Percentiles rank a stretch among this genome's conserved stretches.
Evolutionary conservation across 2,329 filamentous ascomycete genomes (phyloP).

Genomic region (Venturiaceae sp.): DNA sequence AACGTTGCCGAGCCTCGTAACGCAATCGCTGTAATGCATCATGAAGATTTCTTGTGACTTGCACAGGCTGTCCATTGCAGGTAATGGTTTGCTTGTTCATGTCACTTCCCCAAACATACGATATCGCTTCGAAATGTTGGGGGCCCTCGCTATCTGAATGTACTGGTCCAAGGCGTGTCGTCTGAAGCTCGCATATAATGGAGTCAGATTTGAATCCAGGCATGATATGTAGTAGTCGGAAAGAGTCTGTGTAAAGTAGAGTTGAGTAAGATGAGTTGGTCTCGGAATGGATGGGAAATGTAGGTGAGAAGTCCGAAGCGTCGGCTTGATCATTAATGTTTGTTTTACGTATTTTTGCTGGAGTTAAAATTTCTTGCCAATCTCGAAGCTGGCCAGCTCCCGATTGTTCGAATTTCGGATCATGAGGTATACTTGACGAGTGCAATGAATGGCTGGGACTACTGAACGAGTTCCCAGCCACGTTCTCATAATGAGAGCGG

Average conservation of each 20-base stretch:
- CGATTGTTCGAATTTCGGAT: no score
- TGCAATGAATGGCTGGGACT: no score
- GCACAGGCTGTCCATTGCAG: constrained; percentile 1
- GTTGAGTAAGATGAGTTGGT: background rate
- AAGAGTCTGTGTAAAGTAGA: background rate
- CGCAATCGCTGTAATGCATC: constrained; percentile 6
- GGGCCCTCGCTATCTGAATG: no score
- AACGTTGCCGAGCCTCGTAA: background rate
- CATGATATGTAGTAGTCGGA: background rate
- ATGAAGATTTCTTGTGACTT: background rate
- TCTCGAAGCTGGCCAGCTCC: no score
- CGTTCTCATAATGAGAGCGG: no score
- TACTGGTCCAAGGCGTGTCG: background rate
- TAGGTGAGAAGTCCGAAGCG: no score
- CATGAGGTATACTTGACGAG: no score
- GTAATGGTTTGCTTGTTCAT: background rate
- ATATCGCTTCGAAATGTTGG: constrained; percentile 9
- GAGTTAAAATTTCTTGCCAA: no score
- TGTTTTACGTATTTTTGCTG: no score
- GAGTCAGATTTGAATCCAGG: background rate
- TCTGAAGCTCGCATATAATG: background rate
- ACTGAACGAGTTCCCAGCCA: no score
- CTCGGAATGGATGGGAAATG: no score
- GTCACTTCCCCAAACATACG: constrained; percentile 10
- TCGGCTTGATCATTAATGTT: no score